Base-by-base conservation (phyloP, 352 stramenopile species). In the Globisporangium yorkense region DNA sequence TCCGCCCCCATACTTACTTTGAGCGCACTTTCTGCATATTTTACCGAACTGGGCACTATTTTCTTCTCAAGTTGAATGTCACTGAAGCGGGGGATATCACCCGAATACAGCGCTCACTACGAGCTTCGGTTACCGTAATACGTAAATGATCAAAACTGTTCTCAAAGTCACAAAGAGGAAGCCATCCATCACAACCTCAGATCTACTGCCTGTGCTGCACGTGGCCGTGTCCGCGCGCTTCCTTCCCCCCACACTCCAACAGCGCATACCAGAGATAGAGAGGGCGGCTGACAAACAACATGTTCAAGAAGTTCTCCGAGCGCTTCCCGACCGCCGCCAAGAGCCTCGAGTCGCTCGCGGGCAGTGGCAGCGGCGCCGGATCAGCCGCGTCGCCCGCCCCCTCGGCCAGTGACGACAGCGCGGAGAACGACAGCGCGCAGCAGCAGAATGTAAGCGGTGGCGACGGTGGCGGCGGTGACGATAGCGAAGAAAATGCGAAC, bases 291-390 rank as follows among this genome's bases (percentile, higher is more conserved):
- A 10, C 33, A 37, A 10, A 37, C 33, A 37, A 24, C 43, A 92
- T 92, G 82, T 76, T 92, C 63, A 92, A 89, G 75, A 85, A 75
- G 58, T 70, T 90, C 21, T 80, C 82, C 37, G 80, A 92, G 67
- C 76, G 79, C 48, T 89, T 92, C 68, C 82, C 82, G 24, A 70
- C 68, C 47, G 78, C 80, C 7, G 82, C 78, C 27, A 88, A 84
- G 60, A 77, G 81, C 37, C 67, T 87, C 50, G 81, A 92, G 68
- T 80, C 75, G 33, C 66, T 90, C 46, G 78, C 79, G 29, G 65
- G 74, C 54, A 39, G 33, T 0, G 40, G 10, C n/a, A 61, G 40
- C 41, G 52, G 54, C 31, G 39, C 9, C 39, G 24, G 51, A 63
- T 49, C 59, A 0, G 64, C 66, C 9, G 68, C 70, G 21, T 62